Percentiles rank a stretch among this genome's conserved stretches.
These are phyloP conservation scores for Gossypium schwendimanii DNA, from an alignment of 441 rosid species.

Conservation along the genomic window DNA sequence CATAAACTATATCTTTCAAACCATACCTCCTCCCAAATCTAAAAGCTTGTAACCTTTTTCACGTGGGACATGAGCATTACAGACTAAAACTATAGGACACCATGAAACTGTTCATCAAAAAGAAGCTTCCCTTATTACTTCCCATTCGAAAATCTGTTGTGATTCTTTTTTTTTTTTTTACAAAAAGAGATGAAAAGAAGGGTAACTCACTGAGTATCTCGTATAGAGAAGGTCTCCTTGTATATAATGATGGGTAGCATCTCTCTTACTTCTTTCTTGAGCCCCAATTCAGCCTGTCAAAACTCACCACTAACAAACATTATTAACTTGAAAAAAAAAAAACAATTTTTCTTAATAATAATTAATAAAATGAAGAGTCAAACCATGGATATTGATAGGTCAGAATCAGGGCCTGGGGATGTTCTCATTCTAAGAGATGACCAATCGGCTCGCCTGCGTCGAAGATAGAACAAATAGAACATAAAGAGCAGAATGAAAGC, in stretches of 20 bases:
- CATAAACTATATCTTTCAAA: not conserved
- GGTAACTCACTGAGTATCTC: constrained; percentile 59
- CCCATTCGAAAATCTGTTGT: not conserved
- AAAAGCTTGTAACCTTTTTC: not conserved
- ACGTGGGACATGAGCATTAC: not conserved
- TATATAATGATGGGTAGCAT: constrained; percentile 76
- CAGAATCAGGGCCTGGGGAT: constrained; percentile 21
- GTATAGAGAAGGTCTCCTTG: constrained; percentile 71
- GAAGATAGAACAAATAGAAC: constrained; percentile 74
- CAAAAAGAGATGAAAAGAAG: not conserved
- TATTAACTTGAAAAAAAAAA: not conserved
- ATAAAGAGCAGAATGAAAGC: constrained; percentile 58
- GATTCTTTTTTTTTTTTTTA: not conserved
- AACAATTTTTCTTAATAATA: not conserved
- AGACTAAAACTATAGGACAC: not conserved
- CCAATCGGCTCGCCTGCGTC: constrained; percentile 61
- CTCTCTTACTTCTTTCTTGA: constrained; percentile 81
- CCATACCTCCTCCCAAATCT: not conserved
- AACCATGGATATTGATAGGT: constrained; percentile 30
- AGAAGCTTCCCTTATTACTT: not conserved
- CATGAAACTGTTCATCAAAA: not conserved
- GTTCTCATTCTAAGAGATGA: constrained; percentile 55
- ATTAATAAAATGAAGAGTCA: not conserved
- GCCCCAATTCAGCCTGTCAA: constrained; percentile 57
- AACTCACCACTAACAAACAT: constrained; percentile 5